These are phyloP conservation scores for Encephalitozoon romaleae DNA, from an alignment of 371 early-diverging fungal genomes.

Conservation along the genomic window DNA sequence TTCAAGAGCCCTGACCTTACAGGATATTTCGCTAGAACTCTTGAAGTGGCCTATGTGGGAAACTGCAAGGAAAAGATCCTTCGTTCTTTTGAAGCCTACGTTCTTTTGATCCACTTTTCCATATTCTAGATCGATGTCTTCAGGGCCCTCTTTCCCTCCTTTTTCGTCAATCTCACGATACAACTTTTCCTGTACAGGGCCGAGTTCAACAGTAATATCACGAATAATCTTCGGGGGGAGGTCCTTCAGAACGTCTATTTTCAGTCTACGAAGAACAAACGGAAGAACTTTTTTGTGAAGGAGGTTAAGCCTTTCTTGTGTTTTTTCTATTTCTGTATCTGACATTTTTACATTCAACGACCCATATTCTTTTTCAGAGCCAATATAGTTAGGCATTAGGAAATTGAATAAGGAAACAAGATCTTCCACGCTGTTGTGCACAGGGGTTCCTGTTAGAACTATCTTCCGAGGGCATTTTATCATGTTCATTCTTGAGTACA, in stretches of 20 bases:
- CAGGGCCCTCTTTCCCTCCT: background rate
- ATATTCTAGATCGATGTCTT: constrained; percentile 6
- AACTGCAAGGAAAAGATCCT: constrained; percentile 36
- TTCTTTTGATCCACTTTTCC: constrained; percentile 4
- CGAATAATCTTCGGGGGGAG: constrained; percentile 96
- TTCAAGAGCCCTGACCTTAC: constrained; percentile 68
- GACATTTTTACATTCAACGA: constrained; percentile 65
- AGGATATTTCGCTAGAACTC: constrained; percentile 50
- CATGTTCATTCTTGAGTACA: constrained; percentile 74
- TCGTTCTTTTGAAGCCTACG: constrained; percentile 11
- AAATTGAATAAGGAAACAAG: constrained; percentile 69
- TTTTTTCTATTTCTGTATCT: constrained; percentile 44
- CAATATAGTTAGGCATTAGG: constrained; percentile 76
- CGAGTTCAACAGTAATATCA: constrained; percentile 87
- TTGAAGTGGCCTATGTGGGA: constrained; percentile 67
- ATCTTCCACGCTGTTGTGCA: constrained; percentile 76
- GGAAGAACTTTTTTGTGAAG: constrained; percentile 90
- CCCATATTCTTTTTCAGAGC: constrained; percentile 58
- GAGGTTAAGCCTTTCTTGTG: constrained; percentile 67
- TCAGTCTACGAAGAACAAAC: constrained; percentile 85
- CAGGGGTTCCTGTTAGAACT: constrained; percentile 93
- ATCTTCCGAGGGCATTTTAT: constrained; percentile 70
- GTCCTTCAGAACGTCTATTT: constrained; percentile 91
- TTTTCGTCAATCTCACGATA: constrained; percentile 67
- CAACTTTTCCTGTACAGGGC: constrained; percentile 69